Evolutionary conservation across 768 basidiomycete genomes (phyloP), one percentile per base, ranked within the genome.

Genomic region (Galerina sulciceps): DNA sequence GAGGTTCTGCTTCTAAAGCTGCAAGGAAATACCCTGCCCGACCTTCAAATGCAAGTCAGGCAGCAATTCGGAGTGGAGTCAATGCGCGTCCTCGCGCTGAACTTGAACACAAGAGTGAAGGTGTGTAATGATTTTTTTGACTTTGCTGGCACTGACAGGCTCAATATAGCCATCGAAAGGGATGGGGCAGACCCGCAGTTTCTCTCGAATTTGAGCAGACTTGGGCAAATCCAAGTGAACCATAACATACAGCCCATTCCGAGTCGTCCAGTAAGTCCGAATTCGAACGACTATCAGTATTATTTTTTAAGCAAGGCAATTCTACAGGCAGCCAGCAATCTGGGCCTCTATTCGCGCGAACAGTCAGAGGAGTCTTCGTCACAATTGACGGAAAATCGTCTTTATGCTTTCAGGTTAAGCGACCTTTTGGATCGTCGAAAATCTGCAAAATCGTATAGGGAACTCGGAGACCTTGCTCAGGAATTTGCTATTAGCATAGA

Each of bases 161-260:
- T 42, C 26, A 23, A 40, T 45, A 14, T 34, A 91, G 90, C 76
- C 8, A 85, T 91, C 64, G 78, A 84, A 54, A 73, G 67, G 53
- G 90, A 94, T 63, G 80, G 84, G n/a, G 78, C 76, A 54, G 91
- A 94, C 65, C 89, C 89, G 1, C 83, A 91, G 23, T 83, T 93
- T 50, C 69, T 90, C 64, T 77, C 82, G 36, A 91, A 89, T 63
- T 72, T 94, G 49, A 82, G 63, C 62, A 76, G 71, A 37, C 75
- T 94, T 1, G 91, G 91, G 1, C 85, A 83, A 11, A 91, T 93
- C 20, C 77, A 75, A 34, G 90, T 93, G 11, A 84, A 91, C 65
- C 87, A 89, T 64, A 82, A 81, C 67, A 83, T 82, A 80, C 75
- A 78, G 57, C 70, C 78, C 6, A 63, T 84, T 51, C n/a, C n/a